phyloP scores from a whole-genome alignment of 148 eudicot species.

The Bassia scoparia region DNA sequence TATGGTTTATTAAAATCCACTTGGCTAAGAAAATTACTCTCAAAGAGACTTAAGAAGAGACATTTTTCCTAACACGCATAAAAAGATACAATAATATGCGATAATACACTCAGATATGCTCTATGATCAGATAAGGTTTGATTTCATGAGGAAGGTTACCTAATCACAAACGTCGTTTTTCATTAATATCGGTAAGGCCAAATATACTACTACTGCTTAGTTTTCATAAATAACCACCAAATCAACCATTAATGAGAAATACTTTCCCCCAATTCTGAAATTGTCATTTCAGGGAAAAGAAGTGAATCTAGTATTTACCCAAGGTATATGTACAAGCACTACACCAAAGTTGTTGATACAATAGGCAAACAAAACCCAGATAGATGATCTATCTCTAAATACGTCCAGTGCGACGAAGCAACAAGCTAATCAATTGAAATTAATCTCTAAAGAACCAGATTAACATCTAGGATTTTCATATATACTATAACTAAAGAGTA shows the following conservation, averaged over 20 bases:
- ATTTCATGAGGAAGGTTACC: neutral
- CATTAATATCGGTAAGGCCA: neutral
- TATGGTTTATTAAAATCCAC: slow-evolving; percentile 9
- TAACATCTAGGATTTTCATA: slow-evolving; percentile 9
- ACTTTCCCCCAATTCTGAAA: neutral
- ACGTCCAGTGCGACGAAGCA: slow-evolving; percentile 14
- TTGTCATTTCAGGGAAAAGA: neutral
- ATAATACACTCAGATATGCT: slow-evolving; percentile 13
- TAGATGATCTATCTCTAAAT: slow-evolving; percentile 9
- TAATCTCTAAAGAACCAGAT: slow-evolving; percentile 20
- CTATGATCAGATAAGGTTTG: neutral
- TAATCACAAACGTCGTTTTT: neutral
- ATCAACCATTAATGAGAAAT: neutral
- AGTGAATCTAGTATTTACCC: slow-evolving; percentile 3
- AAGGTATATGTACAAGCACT: slow-evolving; percentile 27
- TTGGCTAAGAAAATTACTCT: neutral
- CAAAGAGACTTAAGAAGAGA: neutral
- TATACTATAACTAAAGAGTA: slow-evolving; percentile 19
- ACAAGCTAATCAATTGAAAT: slow-evolving; percentile 25
- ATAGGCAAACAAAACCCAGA: slow-evolving; percentile 18
- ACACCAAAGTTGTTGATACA: slow-evolving; percentile 22
- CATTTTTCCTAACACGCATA: neutral
- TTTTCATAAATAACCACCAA: neutral
- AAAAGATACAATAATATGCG: neutral
- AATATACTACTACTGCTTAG: slow-evolving; percentile 3